Conservation (phyloP, 2,329 filamentous ascomycete species). For the Penicillium sp. region DNA sequence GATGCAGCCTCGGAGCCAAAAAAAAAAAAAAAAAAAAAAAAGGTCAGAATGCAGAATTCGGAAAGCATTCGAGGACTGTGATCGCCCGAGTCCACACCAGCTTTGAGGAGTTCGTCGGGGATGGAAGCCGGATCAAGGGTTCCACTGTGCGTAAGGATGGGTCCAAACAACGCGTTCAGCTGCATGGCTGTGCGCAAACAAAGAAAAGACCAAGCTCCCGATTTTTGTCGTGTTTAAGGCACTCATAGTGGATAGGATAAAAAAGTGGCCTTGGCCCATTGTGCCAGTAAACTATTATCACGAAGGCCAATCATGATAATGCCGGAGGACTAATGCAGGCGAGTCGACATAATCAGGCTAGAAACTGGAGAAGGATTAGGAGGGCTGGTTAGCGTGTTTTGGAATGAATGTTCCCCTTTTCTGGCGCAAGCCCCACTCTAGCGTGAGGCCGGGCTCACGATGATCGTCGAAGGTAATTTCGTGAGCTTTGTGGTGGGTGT, state of each 20-base stretch:
- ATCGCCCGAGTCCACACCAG: slow-evolving; percentile 6
- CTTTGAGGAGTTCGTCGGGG: slow-evolving; percentile 21
- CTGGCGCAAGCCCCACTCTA: slow-evolving; percentile 14
- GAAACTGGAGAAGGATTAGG: slow-evolving; percentile 10
- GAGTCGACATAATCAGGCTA: slow-evolving; percentile 17
- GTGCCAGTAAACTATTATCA: slow-evolving; percentile 1
- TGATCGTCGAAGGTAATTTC: slow-evolving; percentile 27
- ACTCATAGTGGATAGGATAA: background rate
- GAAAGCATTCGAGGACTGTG: background rate
- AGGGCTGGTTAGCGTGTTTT: slow-evolving; percentile 22
- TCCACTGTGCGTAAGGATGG: slow-evolving; percentile 14
- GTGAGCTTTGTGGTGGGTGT: slow-evolving; percentile 16
- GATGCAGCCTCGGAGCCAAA: background rate
- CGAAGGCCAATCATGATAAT: slow-evolving; percentile 14
- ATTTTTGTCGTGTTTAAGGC: slow-evolving; percentile 4
- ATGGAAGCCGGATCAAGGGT: slow-evolving; percentile 8
- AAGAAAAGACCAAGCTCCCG: slow-evolving; percentile 1
- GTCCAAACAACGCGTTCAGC: slow-evolving; percentile 17
- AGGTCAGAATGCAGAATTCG: background rate
- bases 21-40: background rate
- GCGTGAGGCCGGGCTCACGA: slow-evolving; percentile 13
- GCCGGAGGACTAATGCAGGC: slow-evolving; percentile 1
- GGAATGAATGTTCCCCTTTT: slow-evolving; percentile 11
- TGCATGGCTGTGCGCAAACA: slow-evolving; percentile 3
- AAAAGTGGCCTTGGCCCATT: slow-evolving; percentile 2